Percentiles rank a stretch among this genome's conserved stretches.
phyloP scores from a whole-genome alignment of 164 flowering plant species.

The Vitis rupestris region DNA sequence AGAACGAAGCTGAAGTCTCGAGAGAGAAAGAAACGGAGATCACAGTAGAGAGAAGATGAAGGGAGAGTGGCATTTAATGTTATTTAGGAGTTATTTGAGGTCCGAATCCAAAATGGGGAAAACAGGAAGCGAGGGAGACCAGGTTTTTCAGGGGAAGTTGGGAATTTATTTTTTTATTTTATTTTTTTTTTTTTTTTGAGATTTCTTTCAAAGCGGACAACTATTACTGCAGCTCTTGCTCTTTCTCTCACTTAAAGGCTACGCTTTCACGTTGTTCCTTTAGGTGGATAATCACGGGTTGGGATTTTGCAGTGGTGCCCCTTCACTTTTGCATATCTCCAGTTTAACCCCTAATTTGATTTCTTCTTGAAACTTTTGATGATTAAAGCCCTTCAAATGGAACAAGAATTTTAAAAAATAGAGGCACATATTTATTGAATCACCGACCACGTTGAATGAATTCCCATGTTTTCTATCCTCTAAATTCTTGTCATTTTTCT shows the following conservation, averaged over 20 bases:
- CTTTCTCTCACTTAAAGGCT: conserved; percentile 34
- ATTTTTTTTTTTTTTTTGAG: background rate
- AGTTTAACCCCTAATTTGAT: background rate
- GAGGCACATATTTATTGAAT: too few species aligned
- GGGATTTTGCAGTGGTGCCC: background rate
- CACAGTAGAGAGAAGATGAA: conserved; percentile 10
- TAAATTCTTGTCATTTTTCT: too few species aligned
- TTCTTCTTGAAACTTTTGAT: too few species aligned
- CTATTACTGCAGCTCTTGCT: background rate
- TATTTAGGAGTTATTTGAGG: conserved; percentile 12
- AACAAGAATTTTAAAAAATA: too few species aligned
- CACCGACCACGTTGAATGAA: too few species aligned
- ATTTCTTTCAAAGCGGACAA: background rate
- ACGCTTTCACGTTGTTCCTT: conserved; percentile 25
- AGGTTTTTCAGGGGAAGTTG: conserved; percentile 3
- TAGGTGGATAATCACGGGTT: conserved; percentile 21
- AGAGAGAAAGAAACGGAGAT: conserved; percentile 1
- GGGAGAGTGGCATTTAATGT: conserved; percentile 29
- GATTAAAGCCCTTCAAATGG: too few species aligned
- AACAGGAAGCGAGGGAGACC: background rate
- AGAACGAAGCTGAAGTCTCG: conserved; percentile 1
- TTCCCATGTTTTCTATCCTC: too few species aligned
- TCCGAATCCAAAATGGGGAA: conserved; percentile 19
- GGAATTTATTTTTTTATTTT: background rate
- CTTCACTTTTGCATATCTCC: background rate